phyloP scores from a whole-genome alignment of 306 rosid genomes.

The Trifolium pratense region DNA sequence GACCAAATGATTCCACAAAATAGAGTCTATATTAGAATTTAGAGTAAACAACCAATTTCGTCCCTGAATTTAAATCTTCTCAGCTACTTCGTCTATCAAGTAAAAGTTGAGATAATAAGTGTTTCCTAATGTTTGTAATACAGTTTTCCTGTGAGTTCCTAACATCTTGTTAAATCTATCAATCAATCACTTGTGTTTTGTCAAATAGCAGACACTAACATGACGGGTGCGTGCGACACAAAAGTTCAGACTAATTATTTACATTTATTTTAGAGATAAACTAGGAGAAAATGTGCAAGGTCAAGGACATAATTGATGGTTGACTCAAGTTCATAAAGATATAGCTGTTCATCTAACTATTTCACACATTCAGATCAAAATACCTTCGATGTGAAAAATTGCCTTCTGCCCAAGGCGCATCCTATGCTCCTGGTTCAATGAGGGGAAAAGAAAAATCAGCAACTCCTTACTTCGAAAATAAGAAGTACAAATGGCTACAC shows the following conservation, averaged over 20 bases:
- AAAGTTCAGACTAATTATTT: neutral
- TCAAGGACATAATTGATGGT: neutral
- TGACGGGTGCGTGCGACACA: neutral
- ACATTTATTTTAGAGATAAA: neutral
- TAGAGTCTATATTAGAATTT: neutral
- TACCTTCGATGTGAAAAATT: conserved; percentile 94
- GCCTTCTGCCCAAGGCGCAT: conserved; percentile 98
- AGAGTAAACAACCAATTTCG: neutral
- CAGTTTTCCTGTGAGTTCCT: neutral
- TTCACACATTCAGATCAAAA: conserved; percentile 24
- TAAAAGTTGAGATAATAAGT: neutral
- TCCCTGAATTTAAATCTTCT: neutral
- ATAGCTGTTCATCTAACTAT: neutral
- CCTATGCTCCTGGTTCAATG: conserved; percentile 77
- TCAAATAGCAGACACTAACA: neutral
- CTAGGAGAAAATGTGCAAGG: neutral
- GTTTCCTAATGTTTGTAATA: neutral
- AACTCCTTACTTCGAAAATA: neutral
- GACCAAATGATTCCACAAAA: neutral
- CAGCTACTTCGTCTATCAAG: neutral
- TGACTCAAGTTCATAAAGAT: neutral
- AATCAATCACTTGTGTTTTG: neutral
- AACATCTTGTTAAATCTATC: neutral
- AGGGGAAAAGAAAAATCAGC: conserved; percentile 34
- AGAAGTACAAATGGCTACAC: neutral